Conservation (phyloP, 2,329 filamentous ascomycete species). For the Pseudopithomyces maydicus region DNA sequence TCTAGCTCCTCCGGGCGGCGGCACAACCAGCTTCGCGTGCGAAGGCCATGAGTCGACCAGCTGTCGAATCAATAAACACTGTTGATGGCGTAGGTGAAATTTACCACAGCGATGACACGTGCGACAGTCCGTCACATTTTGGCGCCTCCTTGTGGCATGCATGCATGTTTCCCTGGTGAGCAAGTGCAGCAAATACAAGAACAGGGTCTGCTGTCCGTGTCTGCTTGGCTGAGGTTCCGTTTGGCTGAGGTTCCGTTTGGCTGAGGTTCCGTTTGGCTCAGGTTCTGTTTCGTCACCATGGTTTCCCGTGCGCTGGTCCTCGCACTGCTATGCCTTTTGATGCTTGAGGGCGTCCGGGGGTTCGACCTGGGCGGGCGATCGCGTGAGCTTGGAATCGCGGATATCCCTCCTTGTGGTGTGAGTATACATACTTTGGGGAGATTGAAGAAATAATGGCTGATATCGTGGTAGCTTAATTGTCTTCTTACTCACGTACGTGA, state of each 20-base stretch:
- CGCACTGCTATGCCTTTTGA: neutral
- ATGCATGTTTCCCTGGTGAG: neutral
- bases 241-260: neutral
- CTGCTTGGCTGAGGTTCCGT: neutral
- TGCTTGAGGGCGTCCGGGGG: neutral
- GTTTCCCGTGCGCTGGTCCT: neutral
- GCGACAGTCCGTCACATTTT: neutral
- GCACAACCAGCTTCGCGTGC: neutral
- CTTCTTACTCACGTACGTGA: constrained; percentile 8
- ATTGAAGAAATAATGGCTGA: neutral
- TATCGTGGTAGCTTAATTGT: neutral
- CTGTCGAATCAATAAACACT: neutral
- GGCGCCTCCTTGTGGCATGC: neutral
- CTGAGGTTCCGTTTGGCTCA: neutral
- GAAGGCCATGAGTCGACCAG: neutral
- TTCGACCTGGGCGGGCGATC: neutral
- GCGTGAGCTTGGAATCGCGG: neutral
- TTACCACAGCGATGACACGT: neutral
- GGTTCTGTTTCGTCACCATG: neutral
- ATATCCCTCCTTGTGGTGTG: constrained; percentile 9
- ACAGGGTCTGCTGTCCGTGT: neutral
- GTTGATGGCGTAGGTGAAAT: neutral
- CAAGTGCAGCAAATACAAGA: neutral
- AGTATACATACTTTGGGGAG: neutral
- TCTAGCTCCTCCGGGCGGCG: neutral